phyloP scores from a whole-genome alignment of 805 yeast species.

The Komagataella pastoris region DNA sequence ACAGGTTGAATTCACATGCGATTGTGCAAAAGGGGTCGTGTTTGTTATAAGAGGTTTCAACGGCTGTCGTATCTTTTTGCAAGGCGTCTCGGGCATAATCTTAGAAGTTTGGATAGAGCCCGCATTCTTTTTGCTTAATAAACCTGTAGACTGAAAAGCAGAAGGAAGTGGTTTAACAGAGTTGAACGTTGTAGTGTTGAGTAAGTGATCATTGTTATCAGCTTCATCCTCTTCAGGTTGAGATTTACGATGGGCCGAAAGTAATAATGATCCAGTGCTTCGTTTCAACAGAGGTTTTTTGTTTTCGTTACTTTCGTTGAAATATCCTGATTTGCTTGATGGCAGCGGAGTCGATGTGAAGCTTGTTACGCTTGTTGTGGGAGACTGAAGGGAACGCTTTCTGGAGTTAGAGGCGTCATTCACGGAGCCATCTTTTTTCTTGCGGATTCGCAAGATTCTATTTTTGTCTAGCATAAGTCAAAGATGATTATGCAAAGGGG shows the following conservation, averaged over 20 bases:
- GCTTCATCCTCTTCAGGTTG: not conserved
- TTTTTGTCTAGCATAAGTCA: not conserved
- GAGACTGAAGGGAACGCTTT: not conserved
- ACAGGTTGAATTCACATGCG: not conserved
- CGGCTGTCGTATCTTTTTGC: conserved; percentile 25
- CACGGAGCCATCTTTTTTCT: not conserved
- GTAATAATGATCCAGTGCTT: not conserved
- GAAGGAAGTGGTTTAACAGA: conserved; percentile 77
- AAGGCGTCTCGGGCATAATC: conserved; percentile 51
- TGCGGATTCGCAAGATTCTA: not conserved
- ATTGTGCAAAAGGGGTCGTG: conserved; percentile 9
- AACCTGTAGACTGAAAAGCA: conserved; percentile 67
- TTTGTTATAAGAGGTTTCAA: not conserved
- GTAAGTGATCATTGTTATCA: not conserved
- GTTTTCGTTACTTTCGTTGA: not conserved
- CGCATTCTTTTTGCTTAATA: conserved; percentile 44
- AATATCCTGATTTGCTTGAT: not conserved
- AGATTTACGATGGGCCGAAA: not conserved
- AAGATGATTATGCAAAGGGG: not conserved
- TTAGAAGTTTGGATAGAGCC: conserved; percentile 7
- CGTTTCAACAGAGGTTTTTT: not conserved
- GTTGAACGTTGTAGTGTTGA: conserved; percentile 35
- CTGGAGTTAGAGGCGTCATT: not conserved
- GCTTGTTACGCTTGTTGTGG: not conserved
- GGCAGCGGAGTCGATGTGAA: not conserved